Evolutionary conservation across 2,329 filamentous ascomycete species (phyloP).

Genomic region (Colletotrichum cereale): DNA sequence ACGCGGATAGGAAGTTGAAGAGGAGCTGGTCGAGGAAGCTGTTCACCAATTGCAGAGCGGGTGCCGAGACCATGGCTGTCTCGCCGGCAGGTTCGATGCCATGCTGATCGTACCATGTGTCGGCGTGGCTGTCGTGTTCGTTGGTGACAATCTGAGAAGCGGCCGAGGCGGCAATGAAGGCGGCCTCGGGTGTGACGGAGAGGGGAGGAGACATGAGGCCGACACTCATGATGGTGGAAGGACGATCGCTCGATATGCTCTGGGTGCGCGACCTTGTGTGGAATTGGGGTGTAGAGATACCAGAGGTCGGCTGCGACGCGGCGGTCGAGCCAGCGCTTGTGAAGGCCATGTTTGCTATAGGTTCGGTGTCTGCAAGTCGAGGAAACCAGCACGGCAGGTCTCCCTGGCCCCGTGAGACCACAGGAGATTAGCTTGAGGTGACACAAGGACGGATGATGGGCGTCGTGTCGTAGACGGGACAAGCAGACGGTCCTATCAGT

Average conservation of each 20-base stretch:
- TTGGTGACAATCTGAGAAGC: constrained; percentile 93
- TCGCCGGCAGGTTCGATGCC: constrained; percentile 74
- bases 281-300: constrained; percentile 49
- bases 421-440: constrained; percentile 38
- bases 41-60: constrained; percentile 85
- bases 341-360: constrained; percentile 37
- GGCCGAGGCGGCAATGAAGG: constrained; percentile 88
- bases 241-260: constrained; percentile 79
- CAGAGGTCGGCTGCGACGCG: constrained; percentile 51
- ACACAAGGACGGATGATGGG: constrained; percentile 31
- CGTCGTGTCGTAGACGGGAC: constrained; percentile 27
- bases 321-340: constrained; percentile 33
- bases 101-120: constrained; percentile 77
- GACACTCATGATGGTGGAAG: constrained; percentile 69
- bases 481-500: constrained; percentile 31
- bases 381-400: constrained; percentile 27
- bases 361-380: constrained; percentile 26
- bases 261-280: constrained; percentile 63
- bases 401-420: constrained; percentile 38
- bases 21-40: constrained; percentile 93
- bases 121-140: constrained; percentile 82
- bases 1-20: constrained; percentile 86
- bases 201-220: constrained; percentile 75
- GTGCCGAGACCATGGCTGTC: constrained; percentile 78
- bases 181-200: constrained; percentile 79